phyloP scores from a whole-genome alignment of 2,329 filamentous ascomycete species.

The Diaporthe helianthi region DNA sequence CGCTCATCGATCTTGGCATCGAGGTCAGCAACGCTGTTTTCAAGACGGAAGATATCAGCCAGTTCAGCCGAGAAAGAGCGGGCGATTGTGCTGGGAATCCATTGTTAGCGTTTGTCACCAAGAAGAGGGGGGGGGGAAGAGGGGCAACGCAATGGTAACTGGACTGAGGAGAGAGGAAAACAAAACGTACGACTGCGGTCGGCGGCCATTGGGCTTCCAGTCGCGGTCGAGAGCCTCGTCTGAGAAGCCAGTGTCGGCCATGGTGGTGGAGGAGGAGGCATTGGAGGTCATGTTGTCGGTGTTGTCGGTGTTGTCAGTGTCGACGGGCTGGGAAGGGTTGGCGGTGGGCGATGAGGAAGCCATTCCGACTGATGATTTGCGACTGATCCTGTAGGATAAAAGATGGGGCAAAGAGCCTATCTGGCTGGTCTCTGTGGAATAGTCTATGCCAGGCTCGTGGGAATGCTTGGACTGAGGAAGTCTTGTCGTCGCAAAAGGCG shows the following conservation, averaged over 20 bases:
- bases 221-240: slow-evolving; percentile 77
- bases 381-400: not conserved
- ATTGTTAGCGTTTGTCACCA: slow-evolving; percentile 29
- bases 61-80: slow-evolving; percentile 86
- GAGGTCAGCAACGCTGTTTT: slow-evolving; percentile 72
- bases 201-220: slow-evolving; percentile 79
- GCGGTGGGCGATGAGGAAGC: slow-evolving; percentile 32
- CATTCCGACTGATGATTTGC: slow-evolving; percentile 31
- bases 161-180: slow-evolving; percentile 48
- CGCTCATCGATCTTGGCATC: slow-evolving; percentile 76
- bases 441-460: not conserved
- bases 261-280: not conserved
- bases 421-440: not conserved
- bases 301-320: slow-evolving; percentile 9
- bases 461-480: not conserved
- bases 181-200: slow-evolving; percentile 80
- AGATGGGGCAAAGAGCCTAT: not conserved
- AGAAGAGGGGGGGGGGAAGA: not conserved
- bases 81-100: slow-evolving; percentile 74
- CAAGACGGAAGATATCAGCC: slow-evolving; percentile 88
- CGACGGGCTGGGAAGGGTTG: slow-evolving; percentile 26
- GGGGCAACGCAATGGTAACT: slow-evolving; percentile 35
- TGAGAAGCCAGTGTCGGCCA: slow-evolving; percentile 36
- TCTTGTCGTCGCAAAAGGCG: slow-evolving; percentile 1
- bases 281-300: not conserved